Base-by-base conservation (phyloP, 768 basidiomycete genomes). In the Tylopilus rubrobrunneus region DNA sequence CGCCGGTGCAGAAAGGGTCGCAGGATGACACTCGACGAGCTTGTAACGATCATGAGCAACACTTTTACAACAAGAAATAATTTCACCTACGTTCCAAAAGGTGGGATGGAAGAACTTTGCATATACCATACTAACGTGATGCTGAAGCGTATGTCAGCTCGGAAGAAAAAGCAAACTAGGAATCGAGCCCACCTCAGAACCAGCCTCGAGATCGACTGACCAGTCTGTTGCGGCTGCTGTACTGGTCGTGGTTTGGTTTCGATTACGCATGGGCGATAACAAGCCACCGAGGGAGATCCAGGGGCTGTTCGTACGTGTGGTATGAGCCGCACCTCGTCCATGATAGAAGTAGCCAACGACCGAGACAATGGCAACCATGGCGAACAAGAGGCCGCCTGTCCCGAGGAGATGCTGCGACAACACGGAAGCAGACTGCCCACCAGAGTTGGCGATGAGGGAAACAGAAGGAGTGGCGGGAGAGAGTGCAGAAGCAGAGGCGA, bases 31-130 rank as follows among this genome's bases (percentile, higher is more conserved):
- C 1, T 65, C 59, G 0, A 66, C 56, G 4, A 48, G 19, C 64
- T n/a, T 65, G 28, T 0, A 4, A 10, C 1, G 4, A 43, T 7
- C 14, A 15, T 55, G 9, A 49, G 15, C 6, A 19, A 12, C 33
- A 9, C 10, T 31, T 17, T 5, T 4, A 7, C 10, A 7, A 12
- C 0, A 21, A 1, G 14, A 43, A 34, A 1, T 5, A 5, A 39
- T 15, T 33, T 0, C 17, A 47, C 59, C 43, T 19, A 61, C 64
- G 39, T 61, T 55, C 64, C 64, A 65, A 19, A 42, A 43, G 1
- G 48, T 56, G 3, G 64, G 64, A 33, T 65, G 64, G 36, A 65
- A 65, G 48, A 44, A 57, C 37, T 36, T 61, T 1, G 61, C 62
- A 29, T 65, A 64, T 0, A 65, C 53, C 59, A 61, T 64, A 14